Base-by-base conservation (phyloP, 2,329 filamentous ascomycete species). In the Immersiporthe knoxdaviesiana region DNA sequence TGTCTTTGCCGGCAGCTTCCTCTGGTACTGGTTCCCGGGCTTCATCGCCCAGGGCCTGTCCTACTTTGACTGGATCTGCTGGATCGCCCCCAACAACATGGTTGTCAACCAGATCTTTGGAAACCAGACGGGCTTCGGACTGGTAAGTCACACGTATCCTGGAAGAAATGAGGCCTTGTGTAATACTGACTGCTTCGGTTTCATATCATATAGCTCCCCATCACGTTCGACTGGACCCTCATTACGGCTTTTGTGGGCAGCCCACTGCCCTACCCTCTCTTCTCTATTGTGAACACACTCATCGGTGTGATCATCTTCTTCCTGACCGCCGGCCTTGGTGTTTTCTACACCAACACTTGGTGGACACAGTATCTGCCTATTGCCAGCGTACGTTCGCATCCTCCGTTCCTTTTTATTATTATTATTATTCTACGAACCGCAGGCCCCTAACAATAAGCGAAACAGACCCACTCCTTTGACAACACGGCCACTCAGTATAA, bases 161-260 rank as follows among this genome's bases (percentile, higher is more conserved):
- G n/a, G n/a, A 35, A 35, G 8, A 35, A 35, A 35, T 4, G 35
- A 35, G 35, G 35, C n/a, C n/a, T n/a, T n/a, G n/a, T n/a, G n/a
- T n/a, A n/a, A n/a, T 39, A n/a, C 67, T 68, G 63, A 68, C 56
- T 6, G n/a, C 21, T 18, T 54, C 21, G 7, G 2, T 47, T 47
- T 16, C 16, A 18, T 8, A 35, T 4, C 4, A 12, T 12, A 52
- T 30, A 68, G 68, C 65, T 70, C 30, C 68, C 68, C 37, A 62
- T 70, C 52, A 70, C 68, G 2, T 68, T 70, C 30, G 68, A 70
- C 47, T 70, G 68, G 68, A 70, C 65, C 12, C 50, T 68, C 47
- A 70, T 70, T 37, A 65, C 68, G n/a, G 68, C 65, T 2, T 70
- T 68, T 18, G 27, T 70, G 27, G 65, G 65, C 58, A 68, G 65